Conservation (phyloP, 805 yeast species). For the Kregervanrija pseudodelftensis region DNA sequence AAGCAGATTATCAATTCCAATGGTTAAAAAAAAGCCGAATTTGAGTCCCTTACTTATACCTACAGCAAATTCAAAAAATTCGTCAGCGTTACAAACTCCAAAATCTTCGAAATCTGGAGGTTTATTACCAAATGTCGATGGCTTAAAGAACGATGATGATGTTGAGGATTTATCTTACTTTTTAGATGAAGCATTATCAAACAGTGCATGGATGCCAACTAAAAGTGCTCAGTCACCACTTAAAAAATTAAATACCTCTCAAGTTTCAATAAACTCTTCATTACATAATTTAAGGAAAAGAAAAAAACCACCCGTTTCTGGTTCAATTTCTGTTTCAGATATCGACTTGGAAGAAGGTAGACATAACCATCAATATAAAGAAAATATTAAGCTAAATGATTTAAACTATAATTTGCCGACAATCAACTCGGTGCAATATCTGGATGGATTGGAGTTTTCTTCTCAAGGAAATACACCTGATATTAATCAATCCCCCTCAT, state of each 20-base stretch:
- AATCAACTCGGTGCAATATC: constrained; percentile 2
- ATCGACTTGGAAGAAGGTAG: constrained; percentile 11
- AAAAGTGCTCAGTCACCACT: constrained; percentile 3
- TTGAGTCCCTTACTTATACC: too few species aligned
- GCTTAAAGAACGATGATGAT: neutral
- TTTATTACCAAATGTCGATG: too few species aligned
- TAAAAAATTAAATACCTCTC: constrained; percentile 1
- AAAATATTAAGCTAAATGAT: constrained; percentile 9
- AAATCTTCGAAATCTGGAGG: too few species aligned
- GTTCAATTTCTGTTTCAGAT: neutral
- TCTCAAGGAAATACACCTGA: too few species aligned
- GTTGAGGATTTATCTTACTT: constrained; percentile 7
- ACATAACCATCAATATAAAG: neutral
- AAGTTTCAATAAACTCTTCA: neutral
- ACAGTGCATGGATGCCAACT: constrained; percentile 7
- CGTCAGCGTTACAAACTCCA: too few species aligned
- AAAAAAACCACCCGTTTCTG: neutral
- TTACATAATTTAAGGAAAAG: constrained; percentile 3
- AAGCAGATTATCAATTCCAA: too few species aligned
- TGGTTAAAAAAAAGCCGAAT: too few species aligned
- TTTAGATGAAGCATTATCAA: constrained; percentile 8
- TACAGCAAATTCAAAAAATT: too few species aligned
- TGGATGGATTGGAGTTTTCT: neutral
- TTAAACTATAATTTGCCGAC: constrained; percentile 4
- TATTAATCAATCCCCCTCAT: too few species aligned